Conservation (phyloP, 805 yeast genomes). For the baker's yeast (Saccharomyces cerevisiae) region DNA sequence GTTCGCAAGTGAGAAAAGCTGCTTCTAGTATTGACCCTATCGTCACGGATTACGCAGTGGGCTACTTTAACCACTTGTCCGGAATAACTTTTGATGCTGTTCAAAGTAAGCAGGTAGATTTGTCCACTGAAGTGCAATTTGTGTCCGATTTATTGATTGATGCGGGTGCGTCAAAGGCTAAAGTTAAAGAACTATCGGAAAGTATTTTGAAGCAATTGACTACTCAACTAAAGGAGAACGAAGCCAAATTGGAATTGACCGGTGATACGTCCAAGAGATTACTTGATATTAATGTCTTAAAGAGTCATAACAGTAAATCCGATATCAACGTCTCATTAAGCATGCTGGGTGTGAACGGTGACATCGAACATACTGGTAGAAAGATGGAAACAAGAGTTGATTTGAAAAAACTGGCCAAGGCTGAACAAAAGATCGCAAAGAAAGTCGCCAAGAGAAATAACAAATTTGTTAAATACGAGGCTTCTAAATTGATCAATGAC, state of each 20-base stretch:
- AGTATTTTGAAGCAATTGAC: constrained; percentile 42
- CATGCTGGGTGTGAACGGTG: constrained; percentile 66
- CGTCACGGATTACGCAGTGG: constrained; percentile 82
- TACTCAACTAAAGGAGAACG: constrained; percentile 52
- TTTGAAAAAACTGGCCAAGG: constrained; percentile 92
- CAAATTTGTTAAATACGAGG: constrained; percentile 81
- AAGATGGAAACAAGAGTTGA: constrained; percentile 91
- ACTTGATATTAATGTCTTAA: constrained; percentile 65
- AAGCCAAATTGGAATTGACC: constrained; percentile 66
- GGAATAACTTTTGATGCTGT: constrained; percentile 73
- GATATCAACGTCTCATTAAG: constrained; percentile 71
- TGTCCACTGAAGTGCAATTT: constrained; percentile 60
- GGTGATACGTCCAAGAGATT: constrained; percentile 87
- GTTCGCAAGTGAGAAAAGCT: constrained; percentile 69
- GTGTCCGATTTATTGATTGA: constrained; percentile 55
- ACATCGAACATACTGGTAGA: constrained; percentile 86
- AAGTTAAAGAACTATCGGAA: constrained; percentile 42
- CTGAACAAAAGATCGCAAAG: constrained; percentile 94
- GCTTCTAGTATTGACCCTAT: constrained; percentile 80
- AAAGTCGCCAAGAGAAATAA: constrained; percentile 85
- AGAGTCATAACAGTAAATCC: constrained; percentile 53
- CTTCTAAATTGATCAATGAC: constrained; percentile 76
- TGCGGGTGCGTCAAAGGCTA: constrained; percentile 70
- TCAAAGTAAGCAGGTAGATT: constrained; percentile 61
- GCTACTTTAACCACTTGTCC: constrained; percentile 80